phyloP scores from a whole-genome alignment of 805 yeast genomes.

The Saturnispora besseyi region DNA sequence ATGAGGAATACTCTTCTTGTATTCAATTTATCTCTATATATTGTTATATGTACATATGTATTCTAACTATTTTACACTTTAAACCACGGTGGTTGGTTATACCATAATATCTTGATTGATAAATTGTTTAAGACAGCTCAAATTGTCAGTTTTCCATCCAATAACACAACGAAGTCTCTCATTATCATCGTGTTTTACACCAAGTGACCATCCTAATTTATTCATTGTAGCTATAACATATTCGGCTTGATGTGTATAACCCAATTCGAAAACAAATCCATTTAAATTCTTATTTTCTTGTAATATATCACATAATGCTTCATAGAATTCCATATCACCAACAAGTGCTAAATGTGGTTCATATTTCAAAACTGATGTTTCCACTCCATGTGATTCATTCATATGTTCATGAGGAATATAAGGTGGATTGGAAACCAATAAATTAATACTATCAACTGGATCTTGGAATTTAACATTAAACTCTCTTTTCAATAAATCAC shows the following conservation, averaged over 20 bases:
- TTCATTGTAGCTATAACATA: slow-evolving; percentile 8
- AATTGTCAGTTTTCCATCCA: slow-evolving; percentile 39
- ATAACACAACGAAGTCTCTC: slow-evolving; percentile 50
- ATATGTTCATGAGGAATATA: slow-evolving; percentile 53
- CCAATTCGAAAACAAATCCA: slow-evolving; percentile 73
- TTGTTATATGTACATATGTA: slow-evolving; percentile 1
- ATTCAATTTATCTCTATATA: not conserved
- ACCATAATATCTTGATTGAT: not conserved
- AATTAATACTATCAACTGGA: slow-evolving; percentile 28
- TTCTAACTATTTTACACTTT: not conserved
- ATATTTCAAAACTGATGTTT: slow-evolving; percentile 53
- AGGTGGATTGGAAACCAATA: slow-evolving; percentile 87
- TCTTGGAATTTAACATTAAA: slow-evolving; percentile 12
- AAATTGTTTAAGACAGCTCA: not conserved
- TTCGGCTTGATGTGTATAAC: slow-evolving; percentile 48
- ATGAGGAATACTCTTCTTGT: not conserved
- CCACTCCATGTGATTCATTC: slow-evolving; percentile 35
- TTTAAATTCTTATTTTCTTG: slow-evolving; percentile 33
- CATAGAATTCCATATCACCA: slow-evolving; percentile 68
- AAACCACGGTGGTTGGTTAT: not conserved
- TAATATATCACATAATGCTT: slow-evolving; percentile 35
- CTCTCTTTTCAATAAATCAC: slow-evolving; percentile 5
- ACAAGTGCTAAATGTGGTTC: slow-evolving; percentile 79
- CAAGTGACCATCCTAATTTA: slow-evolving; percentile 32
- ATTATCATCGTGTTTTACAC: slow-evolving; percentile 41